Evolutionary conservation across 2,329 filamentous ascomycete species (phyloP).

Genomic region (Clarireedia hainanense): DNA sequence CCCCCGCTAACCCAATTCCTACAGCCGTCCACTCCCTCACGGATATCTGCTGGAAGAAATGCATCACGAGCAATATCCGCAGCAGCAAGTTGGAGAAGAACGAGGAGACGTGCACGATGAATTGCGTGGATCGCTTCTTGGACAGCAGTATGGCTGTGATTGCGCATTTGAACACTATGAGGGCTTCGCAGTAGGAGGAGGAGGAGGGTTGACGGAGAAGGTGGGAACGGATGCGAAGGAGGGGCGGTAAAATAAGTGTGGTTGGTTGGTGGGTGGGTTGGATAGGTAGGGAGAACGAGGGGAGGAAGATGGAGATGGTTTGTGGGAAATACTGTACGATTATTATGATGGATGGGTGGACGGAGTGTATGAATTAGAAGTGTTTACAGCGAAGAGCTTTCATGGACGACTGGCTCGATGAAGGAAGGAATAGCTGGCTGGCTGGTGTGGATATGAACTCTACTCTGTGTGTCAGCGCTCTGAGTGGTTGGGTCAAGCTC

Average conservation of each 20-base stretch:
- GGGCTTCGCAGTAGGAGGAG: constrained; percentile 20
- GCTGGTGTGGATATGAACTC: too few relatives aligned
- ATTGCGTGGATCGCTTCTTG: constrained; percentile 91
- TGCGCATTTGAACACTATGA: constrained; percentile 67
- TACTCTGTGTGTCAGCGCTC: too few relatives aligned
- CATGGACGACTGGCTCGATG: too few relatives aligned
- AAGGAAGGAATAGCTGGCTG: too few relatives aligned
- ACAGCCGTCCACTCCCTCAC: constrained; percentile 58
- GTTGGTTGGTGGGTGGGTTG: neutral
- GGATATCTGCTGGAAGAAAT: constrained; percentile 92
- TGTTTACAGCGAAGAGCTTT: too few relatives aligned
- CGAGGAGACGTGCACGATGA: constrained; percentile 79
- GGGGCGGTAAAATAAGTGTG: neutral
- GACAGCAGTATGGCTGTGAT: constrained; percentile 82
- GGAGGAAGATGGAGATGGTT: neutral
- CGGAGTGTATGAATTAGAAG: too few relatives aligned
- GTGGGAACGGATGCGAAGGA: neutral
- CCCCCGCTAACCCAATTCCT: constrained; percentile 37
- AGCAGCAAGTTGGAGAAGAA: constrained; percentile 62
- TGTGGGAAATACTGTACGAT: too few relatives aligned
- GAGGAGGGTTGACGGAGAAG: neutral
- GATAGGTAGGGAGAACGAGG: neutral
- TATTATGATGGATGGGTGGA: too few relatives aligned
- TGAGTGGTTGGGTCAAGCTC: too few relatives aligned
- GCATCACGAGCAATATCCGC: constrained; percentile 68